A percentile compares a stretch with the other conserved stretches of the same genome.
phyloP scores from a whole-genome alignment of 1,139 yeast genomes.

The Kluyveromyces sp. region DNA sequence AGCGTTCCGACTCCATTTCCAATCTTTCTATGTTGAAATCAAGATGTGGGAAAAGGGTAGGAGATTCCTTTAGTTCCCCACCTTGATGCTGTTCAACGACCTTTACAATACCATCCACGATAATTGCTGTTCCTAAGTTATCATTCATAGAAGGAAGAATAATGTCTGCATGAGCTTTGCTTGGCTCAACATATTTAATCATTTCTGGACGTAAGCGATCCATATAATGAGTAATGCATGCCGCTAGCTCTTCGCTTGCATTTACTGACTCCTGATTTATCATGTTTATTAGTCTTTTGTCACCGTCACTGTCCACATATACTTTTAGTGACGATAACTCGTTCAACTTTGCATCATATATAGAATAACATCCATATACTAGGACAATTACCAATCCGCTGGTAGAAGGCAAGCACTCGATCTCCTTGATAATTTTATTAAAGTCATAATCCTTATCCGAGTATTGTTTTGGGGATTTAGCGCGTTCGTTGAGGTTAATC shows the following conservation, averaged over 20 bases:
- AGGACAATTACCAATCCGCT: conserved; percentile 37
- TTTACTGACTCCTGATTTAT: conserved; percentile 36
- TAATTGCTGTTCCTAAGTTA: conserved; percentile 46
- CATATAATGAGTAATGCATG: conserved; percentile 53
- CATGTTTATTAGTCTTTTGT: conserved; percentile 73
- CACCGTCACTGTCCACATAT: conserved; percentile 82
- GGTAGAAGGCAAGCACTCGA: conserved; percentile 4
- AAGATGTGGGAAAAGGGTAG: conserved; percentile 13
- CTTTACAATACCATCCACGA: conserved; percentile 67
- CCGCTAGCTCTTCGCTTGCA: conserved; percentile 34
- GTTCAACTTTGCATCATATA: conserved; percentile 56
- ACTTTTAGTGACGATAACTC: conserved; percentile 57
- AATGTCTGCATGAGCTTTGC: conserved; percentile 74
- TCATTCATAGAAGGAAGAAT: conserved; percentile 61
- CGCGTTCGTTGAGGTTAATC: conserved; percentile 36
- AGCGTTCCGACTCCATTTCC: conserved; percentile 43
- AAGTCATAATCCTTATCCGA: conserved; percentile 34
- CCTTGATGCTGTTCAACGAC: conserved; percentile 26
- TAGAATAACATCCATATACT: conserved; percentile 74
- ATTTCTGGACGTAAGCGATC: conserved; percentile 67
- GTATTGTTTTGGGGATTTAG: conserved; percentile 11
- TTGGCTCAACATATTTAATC: conserved; percentile 64
- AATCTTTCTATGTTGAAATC: conserved; percentile 37
- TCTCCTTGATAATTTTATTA: conserved; percentile 24
- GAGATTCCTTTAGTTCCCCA: conserved; percentile 7